Base-by-base conservation (phyloP, 2,329 filamentous ascomycete species). In the Neopestalotiopsis sp. region DNA sequence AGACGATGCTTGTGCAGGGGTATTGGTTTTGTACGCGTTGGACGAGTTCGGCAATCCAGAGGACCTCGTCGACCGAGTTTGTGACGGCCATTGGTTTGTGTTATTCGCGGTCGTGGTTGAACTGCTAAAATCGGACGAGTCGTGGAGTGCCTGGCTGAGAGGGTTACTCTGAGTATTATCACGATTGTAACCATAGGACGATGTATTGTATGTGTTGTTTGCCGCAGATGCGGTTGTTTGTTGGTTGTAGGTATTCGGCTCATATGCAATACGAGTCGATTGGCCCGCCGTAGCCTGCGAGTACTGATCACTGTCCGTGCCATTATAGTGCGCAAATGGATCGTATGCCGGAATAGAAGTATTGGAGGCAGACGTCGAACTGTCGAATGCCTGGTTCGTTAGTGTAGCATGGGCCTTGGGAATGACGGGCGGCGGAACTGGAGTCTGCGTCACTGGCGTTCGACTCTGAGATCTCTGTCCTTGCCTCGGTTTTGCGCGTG, bases 271-370 rank as follows among this genome's bases (percentile, higher is more conserved):
- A 52, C 73, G 72, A 58, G 76, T 73, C 40, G 75, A 70, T 58
- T 75, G 59, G 28, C 32, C 68, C 9, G 34, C 45, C 24, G 20
- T 59, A 28, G 62, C 20, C 5, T 40, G 57, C 5, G 66, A 60
- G 56, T 70, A 64, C 62, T 68, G 74, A 10, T 75, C 72, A 66
- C 67, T 72, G 42, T 52, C 72, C 10, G 49, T 69, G 24, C 70
- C 75, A 45, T 75, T 78, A 67, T 83, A 83, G 14, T 74, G 75
- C 70, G 68, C 65, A 72, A 79, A 74, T 65, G 68, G 57, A 65
- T 76, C 69, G 70, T 76, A 73, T 67, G 69, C 66, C 59, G 73
- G 74, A 72, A 80, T 42, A 73, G 76, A 30, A 67, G 58, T 71
- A 32, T 69, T 70, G 57, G 69, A 75, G 7, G 75, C 67, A 4